Base-by-base conservation (phyloP, 768 basidiomycete species). In the Tylopilus felleus region DNA sequence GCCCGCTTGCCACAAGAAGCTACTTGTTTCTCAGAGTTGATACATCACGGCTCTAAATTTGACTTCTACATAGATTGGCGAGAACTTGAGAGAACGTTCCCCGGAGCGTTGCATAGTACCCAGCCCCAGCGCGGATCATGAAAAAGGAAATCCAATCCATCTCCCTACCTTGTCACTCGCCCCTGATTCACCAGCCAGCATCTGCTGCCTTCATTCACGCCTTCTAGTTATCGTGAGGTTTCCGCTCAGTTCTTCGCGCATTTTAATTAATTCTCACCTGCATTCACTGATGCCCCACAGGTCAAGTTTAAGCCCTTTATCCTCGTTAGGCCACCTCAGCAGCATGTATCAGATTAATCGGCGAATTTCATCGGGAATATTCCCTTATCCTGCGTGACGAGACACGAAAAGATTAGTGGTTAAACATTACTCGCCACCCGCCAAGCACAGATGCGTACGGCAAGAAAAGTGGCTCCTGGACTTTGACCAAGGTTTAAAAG, bases 191-290 rank as follows among this genome's bases (percentile, higher is more conserved):
- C 60, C 66, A 57, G 60, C 58, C 66, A 60, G 52, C 61, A 59
- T 28, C 45, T 48, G 25, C 41, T 52, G 49, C 36, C 29, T 59
- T 66, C 64, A 68, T 68, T 68, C 66, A 64, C 56, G 45, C 64
- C 58, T 63, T 68, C 61, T 63, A 66, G 50, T 61, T 57, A 68
- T 64, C 65, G 51, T 57, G 65, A 68, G 65, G 65, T 63, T 66
- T 60, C 64, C 61, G 47, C 46, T 55, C 65, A 56, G 49, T 54
- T 51, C 47, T 56, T 61, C 52, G 56, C 53, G 54, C 52, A 47
- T 51, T 57, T 66, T 66, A 53, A 67, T 67, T 67, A 67, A 67
- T 67, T 61, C 33, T 48, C n/a, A 53, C 52, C 33, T 45, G 42
- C 38, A 65, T 56, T 58, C 54, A 60, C 58, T 51, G 42, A 52